Evolutionary conservation across 257 asterid species (phyloP), one percentile per base, ranked within the genome.

Genomic region (Forsythia viridissima): DNA sequence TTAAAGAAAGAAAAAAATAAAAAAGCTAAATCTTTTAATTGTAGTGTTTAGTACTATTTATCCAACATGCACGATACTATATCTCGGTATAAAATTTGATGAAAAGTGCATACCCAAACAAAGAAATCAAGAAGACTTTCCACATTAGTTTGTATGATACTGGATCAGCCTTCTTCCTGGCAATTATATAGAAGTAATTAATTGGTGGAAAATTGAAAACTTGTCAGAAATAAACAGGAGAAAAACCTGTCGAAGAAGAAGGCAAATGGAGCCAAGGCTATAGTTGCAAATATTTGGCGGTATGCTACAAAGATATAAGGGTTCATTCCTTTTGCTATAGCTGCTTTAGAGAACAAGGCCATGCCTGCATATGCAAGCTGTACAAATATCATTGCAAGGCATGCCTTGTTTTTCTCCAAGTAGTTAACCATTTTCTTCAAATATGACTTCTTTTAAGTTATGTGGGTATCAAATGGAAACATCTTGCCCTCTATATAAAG

Each of bases 341-440:
- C 90, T 67, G 87, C 88, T 82, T 90, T 90, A 15, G 92, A 87
- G 70, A 90, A 84, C 42, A 90, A 74, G 8, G 94, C 83, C 94
- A 87, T 88, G 73, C 92, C 94, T 78, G 94, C 85, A 52, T 76
- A 87, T 6, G 82, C 78, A 68, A 86, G 71, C 77, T 87, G 91
- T 37, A 86, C 82, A 39, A 81, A 55, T 30, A 90, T 52, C 90
- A 90, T 86, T 18, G 73, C 91, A 12, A 88, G 21, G 20, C 69
- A 84, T 21, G 83, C 76, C 63, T 84, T 88, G 21, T 84, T 74
- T 52, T 74, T 82, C 74, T 46, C 81, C 8, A 80, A 44, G 59
- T 44, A 24, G 40, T 63, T 65, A 8, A 55, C 76, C 87, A 86
- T 83, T 75, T 73, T 48, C 12, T 12, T 11, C n/a, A n/a, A 36